Evolutionary conservation across 2,329 filamentous ascomycete species (phyloP), one percentile per base, ranked within the genome.

Genomic region (Pseudocercospora pini-densiflorae): DNA sequence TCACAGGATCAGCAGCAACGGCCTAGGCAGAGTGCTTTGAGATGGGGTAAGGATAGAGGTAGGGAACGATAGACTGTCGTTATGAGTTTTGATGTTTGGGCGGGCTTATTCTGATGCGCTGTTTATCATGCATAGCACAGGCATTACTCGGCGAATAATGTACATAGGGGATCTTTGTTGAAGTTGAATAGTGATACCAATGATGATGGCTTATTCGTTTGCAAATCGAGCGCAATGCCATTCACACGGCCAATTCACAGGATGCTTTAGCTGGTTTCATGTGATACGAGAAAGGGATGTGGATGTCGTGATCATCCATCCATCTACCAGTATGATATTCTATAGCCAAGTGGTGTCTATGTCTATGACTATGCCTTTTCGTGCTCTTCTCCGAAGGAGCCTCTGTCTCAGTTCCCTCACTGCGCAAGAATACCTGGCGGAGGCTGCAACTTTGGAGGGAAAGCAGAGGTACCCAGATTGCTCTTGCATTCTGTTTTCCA

Each of bases 401-500:
- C 10, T 0, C 8, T 2, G 21, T 57, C 27, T 33, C 3, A 8
- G 12, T 5, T 5, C 4, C 3, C 16, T 33, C 24, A 33, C 9
- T 2, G 9, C 24, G 55, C 55, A 12, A 21, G 2, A 58, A 65
- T 60, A 9, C 69, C 69, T 2, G 69, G 69, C 36, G 69, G 68
- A 16, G 68, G 66, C 60, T 67, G 62, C 12, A 71, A 64, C 29
- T 45, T 62, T 14, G 58, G 40, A 5, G 69, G 66, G 45, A 72
- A 72, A 27, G 84, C 79, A 2, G 83, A 82, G 67, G 82, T 78
- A 51, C 87, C 87, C 45, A 90, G 71, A 71, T 89, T 89, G 63
- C 79, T 79, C 47, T 79, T 77, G 74, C 90, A 92, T 61, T 87
- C 87, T 19, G 79, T 76, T 74, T 86, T 87, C 94, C 94, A 98